Base-by-base conservation (phyloP, 352 stramenopile species). In the Globisporangium camurandrum region DNA sequence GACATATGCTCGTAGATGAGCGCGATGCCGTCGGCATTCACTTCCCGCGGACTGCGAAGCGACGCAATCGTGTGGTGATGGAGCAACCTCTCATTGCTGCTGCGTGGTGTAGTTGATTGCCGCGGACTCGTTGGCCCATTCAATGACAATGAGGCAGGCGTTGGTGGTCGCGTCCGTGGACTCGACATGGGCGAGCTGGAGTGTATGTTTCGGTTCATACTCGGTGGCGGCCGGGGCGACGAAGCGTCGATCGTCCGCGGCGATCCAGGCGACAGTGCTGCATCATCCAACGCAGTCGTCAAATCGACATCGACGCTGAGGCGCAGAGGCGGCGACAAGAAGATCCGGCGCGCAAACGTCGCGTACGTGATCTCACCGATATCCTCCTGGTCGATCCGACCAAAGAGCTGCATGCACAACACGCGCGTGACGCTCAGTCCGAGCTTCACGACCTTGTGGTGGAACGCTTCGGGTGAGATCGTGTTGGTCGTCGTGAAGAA, bases 401-500 rank as follows among this genome's bases (percentile, higher is more conserved):
- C 37, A 38, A 91, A 88, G 0, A 91, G 48, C 28, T 81, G 75
- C 11, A 73, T 56, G 39, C 72, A 79, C 1, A 88, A 38, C 19
- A 59, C 39, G 14, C 50, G 65, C 17, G 77, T 64, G 12, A 60
- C 75, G 5, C 67, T 69, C 10, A 88, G 31, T 6, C 80, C 66
- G 10, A 91, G 57, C 24, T 84, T 76, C 20, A 67, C 60, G 22
- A 88, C 63, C 26, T 81, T 82, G 61, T 72, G 60, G 12, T 84
- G 66, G 45, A 91, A 91, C 2, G 62, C 73, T 48, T 88, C 72
- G 4, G 66, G 59, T 0, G 73, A 80, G 56, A 91, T 88, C 17
- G 65, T 70, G 52, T 86, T 88, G 14, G 69, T 86, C 12, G 73
- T 85, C 38, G 80, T 91, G 54, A 89, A 91, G 55, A 74, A 84